Evolutionary conservation across 768 basidiomycete genomes (phyloP), one percentile per base, ranked within the genome.

Genomic region (Suillus placidus): DNA sequence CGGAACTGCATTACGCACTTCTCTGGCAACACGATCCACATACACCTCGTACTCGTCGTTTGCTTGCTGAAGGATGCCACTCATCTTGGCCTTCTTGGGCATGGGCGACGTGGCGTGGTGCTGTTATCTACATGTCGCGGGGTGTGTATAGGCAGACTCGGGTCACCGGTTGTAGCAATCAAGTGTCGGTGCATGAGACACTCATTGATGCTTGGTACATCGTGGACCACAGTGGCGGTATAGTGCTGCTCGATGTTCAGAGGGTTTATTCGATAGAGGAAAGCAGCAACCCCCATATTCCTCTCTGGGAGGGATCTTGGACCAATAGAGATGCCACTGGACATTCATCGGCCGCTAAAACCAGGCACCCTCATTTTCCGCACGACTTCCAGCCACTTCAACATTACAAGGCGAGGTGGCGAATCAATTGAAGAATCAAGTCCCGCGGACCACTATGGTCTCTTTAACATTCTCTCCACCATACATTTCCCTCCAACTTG

Each of bases 101-200:
- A 20, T 73, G 72, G 73, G 65, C 73, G 3, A 73, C 71, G 4
- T 73, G 72, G 72, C 69, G 60, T 34, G 71, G 73, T 30, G 71
- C 69, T 6, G 57, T 66, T 14, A 26, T 30, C 30, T 57, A 66
- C 54, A 60, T 16, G 20, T 3, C 5, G 32, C 10, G 4, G 54
- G 10, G 10, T 4, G 54, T n/a, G 32, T 55, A 55, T 34, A 12
- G 10, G 49, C 54, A 23, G 54, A 63, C 4, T 35, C 64, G 37
- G 16, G 56, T 30, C 30, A 10, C 1, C 20, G 40, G 8, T 49
- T 60, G 30, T 1, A 55, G 51, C 40, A 38, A 4, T 4, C 63
- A 61, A 26, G 37, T 18, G 2, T n/a, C 13, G 6, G 73, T 73
- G 18, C 51, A 43, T 0, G 72, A 71, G 45, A 72, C 73, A 4